Evolutionary conservation across 1,284 basidiomycete species (phyloP).

Genomic region (Trametes versicolor): DNA sequence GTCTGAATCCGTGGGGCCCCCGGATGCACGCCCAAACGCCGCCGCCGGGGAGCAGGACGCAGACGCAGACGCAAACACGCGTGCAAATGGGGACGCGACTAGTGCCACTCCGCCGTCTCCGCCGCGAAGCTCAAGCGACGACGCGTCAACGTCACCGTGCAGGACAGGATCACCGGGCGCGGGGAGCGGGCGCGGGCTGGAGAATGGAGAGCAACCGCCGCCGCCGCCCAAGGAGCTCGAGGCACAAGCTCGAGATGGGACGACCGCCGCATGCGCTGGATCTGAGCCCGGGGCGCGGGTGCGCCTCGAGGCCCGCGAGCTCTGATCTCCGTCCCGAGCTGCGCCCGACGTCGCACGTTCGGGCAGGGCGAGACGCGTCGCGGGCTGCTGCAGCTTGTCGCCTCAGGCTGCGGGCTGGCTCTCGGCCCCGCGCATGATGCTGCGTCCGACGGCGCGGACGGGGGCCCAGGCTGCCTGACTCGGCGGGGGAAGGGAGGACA

Average conservation of each 20-base stretch:
- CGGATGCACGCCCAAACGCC: slow-evolving; percentile 1
- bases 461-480: background rate
- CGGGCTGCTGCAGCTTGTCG: no score
- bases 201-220: background rate
- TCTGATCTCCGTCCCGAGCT: no score
- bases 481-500: background rate
- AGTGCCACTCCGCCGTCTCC: no score
- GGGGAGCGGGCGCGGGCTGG: slow-evolving; percentile 1
- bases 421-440: background rate
- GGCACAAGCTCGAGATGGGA: no score
- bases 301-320: no score
- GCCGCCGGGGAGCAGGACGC: background rate
- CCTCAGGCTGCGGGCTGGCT: background rate
- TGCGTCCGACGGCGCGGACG: background rate
- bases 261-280: no score
- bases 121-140: background rate
- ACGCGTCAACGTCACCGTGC: background rate
- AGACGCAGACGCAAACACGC: no score
- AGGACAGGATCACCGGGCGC: slow-evolving; percentile 1
- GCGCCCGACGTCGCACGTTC: no score
- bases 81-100: no score
- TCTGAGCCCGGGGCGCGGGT: no score
- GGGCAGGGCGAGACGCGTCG: no score
- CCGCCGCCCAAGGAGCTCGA: no score
- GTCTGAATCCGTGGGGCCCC: background rate